Percentiles rank a stretch among this genome's conserved stretches.
These are phyloP conservation scores for Parasitella parasitica DNA, from an alignment of 371 early-diverging fungal species.

Conservation along the genomic window DNA sequence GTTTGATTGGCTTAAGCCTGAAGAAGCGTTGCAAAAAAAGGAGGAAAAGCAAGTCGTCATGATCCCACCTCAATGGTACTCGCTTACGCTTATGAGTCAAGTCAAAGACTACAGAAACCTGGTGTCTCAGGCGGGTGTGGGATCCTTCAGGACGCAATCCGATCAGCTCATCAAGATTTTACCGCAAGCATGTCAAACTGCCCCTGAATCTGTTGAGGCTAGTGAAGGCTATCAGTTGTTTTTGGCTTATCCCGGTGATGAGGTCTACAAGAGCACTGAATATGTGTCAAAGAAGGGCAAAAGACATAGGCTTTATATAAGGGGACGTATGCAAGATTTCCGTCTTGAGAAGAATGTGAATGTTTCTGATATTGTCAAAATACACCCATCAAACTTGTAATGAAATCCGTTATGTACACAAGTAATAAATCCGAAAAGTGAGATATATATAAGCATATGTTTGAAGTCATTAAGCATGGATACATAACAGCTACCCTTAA, in stretches of 20 bases:
- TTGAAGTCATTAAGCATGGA: too few relatives aligned
- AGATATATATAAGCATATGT: too few relatives aligned
- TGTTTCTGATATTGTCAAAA: conserved; percentile 17
- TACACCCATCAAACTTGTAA: conserved; percentile 6
- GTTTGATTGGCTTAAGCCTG: conserved; percentile 72
- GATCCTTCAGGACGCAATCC: conserved; percentile 24
- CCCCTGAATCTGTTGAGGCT: conserved; percentile 9
- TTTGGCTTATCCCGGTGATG: conserved; percentile 48
- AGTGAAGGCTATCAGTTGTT: conserved; percentile 23
- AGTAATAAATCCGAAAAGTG: too few relatives aligned
- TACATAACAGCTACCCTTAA: too few relatives aligned
- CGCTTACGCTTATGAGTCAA: conserved; percentile 43
- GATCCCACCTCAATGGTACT: conserved; percentile 74
- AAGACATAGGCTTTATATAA: conserved; percentile 40
- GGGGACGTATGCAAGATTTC: conserved; percentile 30
- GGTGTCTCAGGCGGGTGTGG: conserved; percentile 29
- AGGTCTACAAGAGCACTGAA: conserved; percentile 18
- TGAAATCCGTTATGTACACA: too few relatives aligned
- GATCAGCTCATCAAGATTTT: conserved; percentile 33
- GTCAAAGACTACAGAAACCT: conserved; percentile 30
- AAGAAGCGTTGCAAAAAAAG: conserved; percentile 40
- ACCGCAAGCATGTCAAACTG: conserved; percentile 44
- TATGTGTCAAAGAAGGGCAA: conserved; percentile 20
- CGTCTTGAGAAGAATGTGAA: conserved; percentile 29
- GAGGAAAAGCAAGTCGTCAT: conserved; percentile 27